A percentile compares a stretch with the other conserved stretches of the same genome.
Evolutionary conservation across 2,329 filamentous ascomycete genomes (phyloP).

Genomic region (Xylariales sp.): DNA sequence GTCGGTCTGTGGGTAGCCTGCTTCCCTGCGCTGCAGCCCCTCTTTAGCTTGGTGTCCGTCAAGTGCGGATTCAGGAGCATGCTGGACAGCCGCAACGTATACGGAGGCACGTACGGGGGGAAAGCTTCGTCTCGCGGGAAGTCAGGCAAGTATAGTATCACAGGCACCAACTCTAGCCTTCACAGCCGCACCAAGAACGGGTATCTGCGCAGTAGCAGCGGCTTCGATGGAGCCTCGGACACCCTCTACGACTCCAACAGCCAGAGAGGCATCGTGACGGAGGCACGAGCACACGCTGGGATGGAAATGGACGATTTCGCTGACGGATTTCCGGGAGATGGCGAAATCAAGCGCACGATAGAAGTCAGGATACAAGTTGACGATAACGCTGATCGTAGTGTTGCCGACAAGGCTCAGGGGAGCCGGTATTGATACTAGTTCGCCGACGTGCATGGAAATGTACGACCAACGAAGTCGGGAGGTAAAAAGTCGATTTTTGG

Average conservation of each 20-base stretch:
- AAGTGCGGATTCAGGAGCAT: slow-evolving; percentile 17
- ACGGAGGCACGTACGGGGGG: not conserved
- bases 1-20: slow-evolving; percentile 38
- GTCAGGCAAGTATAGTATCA: not conserved
- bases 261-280: not conserved
- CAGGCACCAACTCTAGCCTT: not conserved
- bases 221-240: slow-evolving; percentile 1
- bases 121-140: not conserved
- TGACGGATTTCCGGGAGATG: slow-evolving; percentile 28
- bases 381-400: no score
- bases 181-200: not conserved
- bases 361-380: not conserved
- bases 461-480: no score
- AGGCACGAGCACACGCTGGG: not conserved
- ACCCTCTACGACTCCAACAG: slow-evolving; percentile 3
- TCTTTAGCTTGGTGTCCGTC: not conserved
- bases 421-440: no score
- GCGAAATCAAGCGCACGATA: not conserved
- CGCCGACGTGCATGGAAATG: no score
- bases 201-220: slow-evolving; percentile 1
- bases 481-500: no score
- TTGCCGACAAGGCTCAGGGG: no score
- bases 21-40: slow-evolving; percentile 7
- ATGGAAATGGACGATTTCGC: slow-evolving; percentile 5
- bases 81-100: slow-evolving; percentile 4